Evolutionary conservation across 306 rosid genomes (phyloP), one percentile per base, ranked within the genome.

Genomic region (Medicago arabica): DNA sequence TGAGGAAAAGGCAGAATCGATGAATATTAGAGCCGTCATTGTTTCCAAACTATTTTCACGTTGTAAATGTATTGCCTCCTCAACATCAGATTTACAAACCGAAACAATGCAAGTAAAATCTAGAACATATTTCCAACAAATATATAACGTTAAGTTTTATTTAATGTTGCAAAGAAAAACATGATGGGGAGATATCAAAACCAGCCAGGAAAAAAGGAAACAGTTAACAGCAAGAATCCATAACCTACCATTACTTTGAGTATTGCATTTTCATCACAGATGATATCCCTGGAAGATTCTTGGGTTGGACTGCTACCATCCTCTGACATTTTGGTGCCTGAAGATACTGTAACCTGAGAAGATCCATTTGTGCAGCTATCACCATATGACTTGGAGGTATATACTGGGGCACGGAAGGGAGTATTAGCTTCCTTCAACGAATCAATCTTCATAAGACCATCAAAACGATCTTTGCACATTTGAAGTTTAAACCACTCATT

Each of bases 401-500:
- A 84, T 23, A 79, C 83, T 10, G 89, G 72, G 72, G 89, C 73
- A 6, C 87, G 88, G 58, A 76, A 85, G 53, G 96, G 79, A 43
- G 89, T 78, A 75, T 67, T 82, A 17, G 85, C 92, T 77, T 92
- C 96, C 81, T 96, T 96, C 89, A 96, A 84, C 77, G 91, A 88
- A 85, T 92, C 96, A 36, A 96, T 89, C 85, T 80, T 88, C 86
- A 96, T 55, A 38, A 92, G 89, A 65, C 89, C 87, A 87, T 96
- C 98, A 21, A 96, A 96, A 61, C 89, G 86, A 76, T 96, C 99
- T 86, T 92, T 96, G 80, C 99, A 96, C 99, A 89, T 96, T 64
- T 96, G 99, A 80, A 96, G 98, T 81, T 90, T 90, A 75, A 92
- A 96, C 99, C 98, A 96, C 81, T 96, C 99, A 57, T 85, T 88